Conservation (phyloP, 495 filamentous ascomycete genomes). For the Xylaria longipes region DNA sequence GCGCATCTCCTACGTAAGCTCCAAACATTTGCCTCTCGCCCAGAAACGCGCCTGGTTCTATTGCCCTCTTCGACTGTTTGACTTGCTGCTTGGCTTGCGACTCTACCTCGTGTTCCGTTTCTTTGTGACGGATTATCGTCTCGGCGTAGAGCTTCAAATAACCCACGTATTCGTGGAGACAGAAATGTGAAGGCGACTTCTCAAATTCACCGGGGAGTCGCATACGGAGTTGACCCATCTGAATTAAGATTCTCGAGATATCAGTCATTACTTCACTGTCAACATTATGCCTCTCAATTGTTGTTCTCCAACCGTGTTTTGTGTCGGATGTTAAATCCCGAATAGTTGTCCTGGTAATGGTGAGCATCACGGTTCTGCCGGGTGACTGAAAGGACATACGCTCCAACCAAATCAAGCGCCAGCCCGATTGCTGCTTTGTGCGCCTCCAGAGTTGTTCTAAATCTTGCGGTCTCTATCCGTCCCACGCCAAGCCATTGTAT, state of each 20-base stretch:
- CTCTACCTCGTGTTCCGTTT: conserved; percentile 33
- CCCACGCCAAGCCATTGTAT: conserved; percentile 47
- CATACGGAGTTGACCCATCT: conserved; percentile 38
- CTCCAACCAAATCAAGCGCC: conserved; percentile 49
- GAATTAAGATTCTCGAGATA: conserved; percentile 37
- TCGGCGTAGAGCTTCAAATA: conserved; percentile 41
- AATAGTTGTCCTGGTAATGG: conserved; percentile 36
- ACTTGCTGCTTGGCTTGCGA: conserved; percentile 27
- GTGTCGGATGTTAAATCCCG: conserved; percentile 34
- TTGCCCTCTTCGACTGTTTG: conserved; percentile 18
- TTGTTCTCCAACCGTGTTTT: conserved; percentile 31
- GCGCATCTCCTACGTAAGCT: conserved; percentile 43
- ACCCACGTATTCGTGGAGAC: conserved; percentile 45
- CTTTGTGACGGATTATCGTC: conserved; percentile 30
- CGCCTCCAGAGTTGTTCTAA: conserved; percentile 44
- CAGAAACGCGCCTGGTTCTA: conserved; percentile 32
- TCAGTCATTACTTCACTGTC: conserved; percentile 36
- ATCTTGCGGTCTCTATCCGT: conserved; percentile 42
- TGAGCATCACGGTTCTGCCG: conserved; percentile 18
- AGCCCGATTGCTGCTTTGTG: conserved; percentile 50
- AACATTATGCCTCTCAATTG: conserved; percentile 34
- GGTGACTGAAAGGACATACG: conserved; percentile 35
- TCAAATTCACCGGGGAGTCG: conserved; percentile 41
- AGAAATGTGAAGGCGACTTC: conserved; percentile 40
- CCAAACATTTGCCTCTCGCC: conserved; percentile 35